Evolutionary conservation across 2,329 filamentous ascomycete genomes (phyloP), one percentile per base, ranked within the genome.

Genomic region (Bisporella sp.): DNA sequence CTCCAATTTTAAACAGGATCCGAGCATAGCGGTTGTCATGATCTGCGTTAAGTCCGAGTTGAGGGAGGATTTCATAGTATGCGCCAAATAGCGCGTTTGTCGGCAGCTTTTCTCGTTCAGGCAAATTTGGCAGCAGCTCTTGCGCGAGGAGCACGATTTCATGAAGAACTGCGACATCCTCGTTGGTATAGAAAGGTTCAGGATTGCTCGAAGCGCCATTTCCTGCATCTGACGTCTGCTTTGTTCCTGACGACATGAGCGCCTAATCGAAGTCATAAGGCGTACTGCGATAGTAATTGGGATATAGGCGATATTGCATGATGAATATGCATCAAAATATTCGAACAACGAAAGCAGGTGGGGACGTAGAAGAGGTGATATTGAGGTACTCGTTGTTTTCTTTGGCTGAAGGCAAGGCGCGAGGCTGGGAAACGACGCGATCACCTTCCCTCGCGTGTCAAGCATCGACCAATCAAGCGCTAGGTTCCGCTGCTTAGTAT

Each of bases 81-180:
- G 89, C 88, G 48, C 78, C 76, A 68, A 95, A 95, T 13, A 96
- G 77, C 7, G 89, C 88, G 62, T 83, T 82, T 51, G 85, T 89
- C 4, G 87, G 84, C 28, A 86, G 74, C 49, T 79, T 77, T 59
- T 85, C 79, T 45, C 76, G 76, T 50, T 83, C 78, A 1, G 80
- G 73, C 2, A 80, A 70, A 8, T 68, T 68, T 43, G 78, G 71
- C 48, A 81, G 74, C 31, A 87, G 75, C 40, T 78, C 72, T 69
- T 91, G 81, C 41, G 88, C 90, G 59, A 78, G 76, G 54, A 75
- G 73, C 62, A 95, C 83, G 62, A 96, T 87, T 52, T 85, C 77
- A 68, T 89, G 85, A 51, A 96, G 75, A 54, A 89, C 76, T 54
- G 79, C 77, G 66, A 96, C 87, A 71, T 95, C 91, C 90, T 82